Evolutionary conservation across 495 filamentous ascomycete genomes (phyloP), one percentile per base, ranked within the genome.

Genomic region (Tuber borchii): DNA sequence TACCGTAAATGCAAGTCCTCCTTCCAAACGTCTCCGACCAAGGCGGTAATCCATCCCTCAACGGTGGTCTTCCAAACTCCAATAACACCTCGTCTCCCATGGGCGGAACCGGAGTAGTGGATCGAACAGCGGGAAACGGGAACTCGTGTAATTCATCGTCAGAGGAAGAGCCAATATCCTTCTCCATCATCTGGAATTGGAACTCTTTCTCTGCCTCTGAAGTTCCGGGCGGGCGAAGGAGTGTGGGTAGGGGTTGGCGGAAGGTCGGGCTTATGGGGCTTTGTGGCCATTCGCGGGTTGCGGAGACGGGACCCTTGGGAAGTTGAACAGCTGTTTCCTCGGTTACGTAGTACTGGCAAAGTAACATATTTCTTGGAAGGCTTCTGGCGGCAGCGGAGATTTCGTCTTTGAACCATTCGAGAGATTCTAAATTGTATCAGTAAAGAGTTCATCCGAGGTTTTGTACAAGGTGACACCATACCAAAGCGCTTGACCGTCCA

Each of bases 331-430:
- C 76, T 7, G 81, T 79, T 70, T 83, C 82, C 48, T 83, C 87
- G 0, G 95, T 98, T 73, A 97, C 91, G 85, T 92, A 98, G 86
- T 97, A 97, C 83, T 97, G 93, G 86, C 93, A 97, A 42, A 91
- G 91, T 12, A 98, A 92, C 40, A 84, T 94, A 91, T 69, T 92
- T 88, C 40, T 93, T 92, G 72, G 95, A 92, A 78, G 88, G 90
- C 82, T 97, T 91, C 76, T 93, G 87, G 85, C 94, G 95, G 80
- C 97, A 93, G 70, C 93, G 87, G 68, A 97, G 87, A 83, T 83
- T 83, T 97, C 95, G 85, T 97, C 95, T 82, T 92, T 92, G 87
- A 98, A 98, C 95, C 95, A 98, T 83, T 97, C 93, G 88, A 98
- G 94, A 12, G 93, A 93, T 84, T 97, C 95, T 48, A 93, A 89